Percentiles rank a stretch among this genome's conserved stretches.
Evolutionary conservation across 73 alveolate genomes (phyloP).

Genomic region (Paramecium biaurelia): DNA sequence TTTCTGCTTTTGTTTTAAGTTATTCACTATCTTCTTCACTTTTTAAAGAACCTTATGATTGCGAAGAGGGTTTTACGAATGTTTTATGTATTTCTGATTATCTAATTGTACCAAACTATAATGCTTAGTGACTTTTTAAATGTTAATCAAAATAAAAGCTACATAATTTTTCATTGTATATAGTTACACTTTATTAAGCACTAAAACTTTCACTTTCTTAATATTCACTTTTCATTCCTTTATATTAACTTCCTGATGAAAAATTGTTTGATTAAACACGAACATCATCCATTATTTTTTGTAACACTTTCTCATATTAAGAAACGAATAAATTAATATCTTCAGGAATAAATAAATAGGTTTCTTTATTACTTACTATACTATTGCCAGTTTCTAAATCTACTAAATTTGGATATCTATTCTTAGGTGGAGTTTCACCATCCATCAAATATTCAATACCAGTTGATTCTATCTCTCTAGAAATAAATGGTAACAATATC

Average conservation of each 20-base stretch:
- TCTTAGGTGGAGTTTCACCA: conserved; percentile 29
- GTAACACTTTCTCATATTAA: conserved; percentile 6
- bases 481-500: conserved; percentile 6
- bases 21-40: conserved; percentile 31
- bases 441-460: conserved; percentile 13
- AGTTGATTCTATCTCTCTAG: conserved; percentile 19
- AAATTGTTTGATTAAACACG: neutral
- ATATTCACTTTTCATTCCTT: neutral
- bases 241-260: neutral
- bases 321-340: neutral
- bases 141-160: neutral
- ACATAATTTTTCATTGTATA: neutral
- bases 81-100: neutral
- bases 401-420: conserved; percentile 21
- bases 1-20: neutral
- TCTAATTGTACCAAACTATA: neutral
- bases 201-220: neutral
- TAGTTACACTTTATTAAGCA: neutral
- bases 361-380: conserved; percentile 11
- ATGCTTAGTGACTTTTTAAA: neutral
- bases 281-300: neutral
- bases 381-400: neutral
- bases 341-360: conserved; percentile 25
- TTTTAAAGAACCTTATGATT: neutral
- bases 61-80: neutral